These are phyloP conservation scores for Austroboletus eburneus DNA, from an alignment of 768 basidiomycete species.

Conservation along the genomic window DNA sequence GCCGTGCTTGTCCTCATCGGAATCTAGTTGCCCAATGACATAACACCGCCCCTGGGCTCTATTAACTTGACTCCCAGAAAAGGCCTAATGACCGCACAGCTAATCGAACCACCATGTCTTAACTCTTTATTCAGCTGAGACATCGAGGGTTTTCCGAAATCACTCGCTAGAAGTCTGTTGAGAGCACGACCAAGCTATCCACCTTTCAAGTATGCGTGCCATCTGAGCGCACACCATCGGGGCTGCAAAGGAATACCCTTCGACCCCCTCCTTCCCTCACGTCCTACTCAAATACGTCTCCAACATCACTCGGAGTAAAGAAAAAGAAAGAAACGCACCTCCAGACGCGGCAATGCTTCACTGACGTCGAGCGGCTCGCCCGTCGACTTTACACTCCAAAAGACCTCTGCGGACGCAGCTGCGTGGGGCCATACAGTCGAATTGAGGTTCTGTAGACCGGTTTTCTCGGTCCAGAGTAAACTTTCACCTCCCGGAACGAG, in stretches of 20 bases:
- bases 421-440: slow-evolving; percentile 45
- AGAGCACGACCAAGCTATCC: too few species aligned
- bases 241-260: slow-evolving; percentile 51
- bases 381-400: slow-evolving; percentile 43
- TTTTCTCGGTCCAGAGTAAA: slow-evolving; percentile 45
- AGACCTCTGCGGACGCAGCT: slow-evolving; percentile 47
- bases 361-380: slow-evolving; percentile 31
- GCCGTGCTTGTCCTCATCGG: too few species aligned
- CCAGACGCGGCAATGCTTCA: slow-evolving; percentile 47
- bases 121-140: too few species aligned
- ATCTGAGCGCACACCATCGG: slow-evolving; percentile 51
- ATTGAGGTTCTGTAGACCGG: slow-evolving; percentile 41
- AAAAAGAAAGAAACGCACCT: slow-evolving; percentile 26
- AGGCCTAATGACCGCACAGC: too few species aligned
- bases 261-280: slow-evolving; percentile 45
- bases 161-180: too few species aligned
- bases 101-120: too few species aligned
- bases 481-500: slow-evolving; percentile 41
- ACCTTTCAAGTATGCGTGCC: slow-evolving; percentile 43
- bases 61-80: too few species aligned
- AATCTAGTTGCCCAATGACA: too few species aligned
- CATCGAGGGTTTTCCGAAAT: too few species aligned
- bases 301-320: too few species aligned
- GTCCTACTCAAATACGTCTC: slow-evolving; percentile 34
- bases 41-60: too few species aligned